Base-by-base conservation (phyloP, 306 rosid genomes). In the Vigna radiata region DNA sequence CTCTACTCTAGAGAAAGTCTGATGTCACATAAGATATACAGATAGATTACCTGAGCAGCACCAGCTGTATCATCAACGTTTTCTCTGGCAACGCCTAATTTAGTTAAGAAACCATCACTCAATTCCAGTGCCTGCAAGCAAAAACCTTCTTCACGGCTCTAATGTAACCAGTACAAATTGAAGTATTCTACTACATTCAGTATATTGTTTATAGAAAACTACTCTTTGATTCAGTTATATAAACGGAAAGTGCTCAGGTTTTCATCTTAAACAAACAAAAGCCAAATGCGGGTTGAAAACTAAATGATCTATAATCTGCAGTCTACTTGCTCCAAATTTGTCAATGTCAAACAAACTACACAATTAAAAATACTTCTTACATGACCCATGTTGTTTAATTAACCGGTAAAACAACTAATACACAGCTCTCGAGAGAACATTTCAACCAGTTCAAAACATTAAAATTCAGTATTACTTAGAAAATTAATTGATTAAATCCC, bases 41-140 rank as follows among this genome's bases (percentile, higher is more conserved):
- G 60, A 68, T 36, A 63, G 70, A 76, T 76, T 72, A 90, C 93
- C 88, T 79, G 81, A 85, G 96, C 96, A 68, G 92, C 96, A 86
- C 84, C 76, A 13, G 96, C 92, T 0, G 90, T 36, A 76, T 90
- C 91, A 75, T 87, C 91, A 77, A 80, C 91, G 49, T 65, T 85
- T 82, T 82, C 96, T 86, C 83, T 76, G 69, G 76, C 27, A 67
- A 87, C 88, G 50, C 86, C 89, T 82, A 90, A 82, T 69, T 82
- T 85, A 82, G 82, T 88, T 49, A 88, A 77, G 82, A 81, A 82
- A 70, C 31, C 53, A 53, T 90, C 86, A 74, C 95, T 83, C 65
- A 86, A 80, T 16, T 82, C 84, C 75, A 90, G 90, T 53, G 92
- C 92, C 95, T 90, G 88, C 78, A 82, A 62, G 68, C 41, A 75